Base-by-base conservation (phyloP, 371 early-diverging fungal genomes). In the Apophysomyces ossiformis region DNA sequence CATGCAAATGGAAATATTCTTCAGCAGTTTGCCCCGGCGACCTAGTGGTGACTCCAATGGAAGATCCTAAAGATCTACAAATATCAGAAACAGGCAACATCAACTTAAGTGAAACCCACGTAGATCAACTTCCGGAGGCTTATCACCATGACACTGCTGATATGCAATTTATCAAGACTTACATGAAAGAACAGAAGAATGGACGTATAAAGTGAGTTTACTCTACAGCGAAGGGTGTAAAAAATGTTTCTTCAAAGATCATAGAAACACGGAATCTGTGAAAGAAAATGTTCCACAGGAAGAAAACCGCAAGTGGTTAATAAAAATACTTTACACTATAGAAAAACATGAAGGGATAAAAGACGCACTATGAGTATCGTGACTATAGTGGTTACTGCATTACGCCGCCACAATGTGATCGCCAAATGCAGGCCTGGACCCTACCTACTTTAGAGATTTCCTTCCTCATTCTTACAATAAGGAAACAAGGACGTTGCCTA, bases 21-120 rank as follows among this genome's bases (percentile, higher is more conserved):
- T 41, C 41, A 5, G 41, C 41, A 41, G 2, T 41, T 12, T 13
- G 41, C 4, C 0, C 41, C 6, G 5, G 41, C 41, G 47, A 47
- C 21, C 47, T 47, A 47, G 47, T 47, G 47, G 57, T 64, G 16
- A 64, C 64, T 11, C 57, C 41, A 13, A 57, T 64, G 64, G 18
- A 37, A 35, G 64, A 64, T 16, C 57, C 64, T 54, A 21, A 56
- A 13, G 64, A 64, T 1, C 57, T 56, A 15, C 43, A 47, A 47
- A 47, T 47, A 47, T 47, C 4, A 5, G 47, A 47, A 47, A 47
- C 47, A n/a, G 47, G 9, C 47, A 7, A 47, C 47, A 47, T 1
- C n/a, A 47, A 47, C 0, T 47, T 16, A 47, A 47, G 47, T 9
- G 47, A 47, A 47, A 47, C 21, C 21, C n/a, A 47, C 16, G 18